Percentiles rank a stretch among this genome's conserved stretches.
These are phyloP conservation scores for Rhinocladiella mackenziei DNA, from an alignment of 2,329 filamentous ascomycete genomes.

Conservation along the genomic window DNA sequence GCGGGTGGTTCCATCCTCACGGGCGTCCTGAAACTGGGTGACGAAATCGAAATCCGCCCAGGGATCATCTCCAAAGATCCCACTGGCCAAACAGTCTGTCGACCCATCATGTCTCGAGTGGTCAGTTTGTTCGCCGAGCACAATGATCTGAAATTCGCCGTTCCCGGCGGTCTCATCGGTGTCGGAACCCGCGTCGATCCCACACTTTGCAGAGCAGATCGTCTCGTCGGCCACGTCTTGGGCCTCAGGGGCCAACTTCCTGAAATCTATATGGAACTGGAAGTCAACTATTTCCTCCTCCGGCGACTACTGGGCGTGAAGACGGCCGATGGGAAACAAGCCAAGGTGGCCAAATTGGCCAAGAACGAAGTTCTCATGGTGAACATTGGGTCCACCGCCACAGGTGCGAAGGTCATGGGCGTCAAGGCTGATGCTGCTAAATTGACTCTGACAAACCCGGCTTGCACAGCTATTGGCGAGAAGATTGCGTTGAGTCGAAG, in stretches of 20 bases:
- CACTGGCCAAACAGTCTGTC: constrained; percentile 89
- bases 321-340: constrained; percentile 97
- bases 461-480: constrained; percentile 95
- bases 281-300: constrained; percentile 99
- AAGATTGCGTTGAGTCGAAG: constrained; percentile 94
- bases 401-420: constrained; percentile 92
- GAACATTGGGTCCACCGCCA: constrained; percentile 96
- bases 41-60: constrained; percentile 98
- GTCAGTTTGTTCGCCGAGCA: constrained; percentile 94
- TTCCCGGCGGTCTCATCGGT: constrained; percentile 95
- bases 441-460: constrained; percentile 84
- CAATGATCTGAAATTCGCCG: constrained; percentile 97
- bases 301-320: constrained; percentile 92
- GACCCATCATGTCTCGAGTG: constrained; percentile 92
- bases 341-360: constrained; percentile 94
- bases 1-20: constrained; percentile 95
- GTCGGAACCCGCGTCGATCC: constrained; percentile 97
- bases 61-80: constrained; percentile 96
- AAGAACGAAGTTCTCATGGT: constrained; percentile 99
- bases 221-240: constrained; percentile 95
- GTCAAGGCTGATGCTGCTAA: constrained; percentile 98
- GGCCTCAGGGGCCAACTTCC: constrained; percentile 90
- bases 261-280: constrained; percentile 96
- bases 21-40: constrained; percentile 92
- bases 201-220: constrained; percentile 96